Evolutionary conservation across 345 rosid genomes (phyloP).

Genomic region (Rhodomyrtus tomentosa): DNA sequence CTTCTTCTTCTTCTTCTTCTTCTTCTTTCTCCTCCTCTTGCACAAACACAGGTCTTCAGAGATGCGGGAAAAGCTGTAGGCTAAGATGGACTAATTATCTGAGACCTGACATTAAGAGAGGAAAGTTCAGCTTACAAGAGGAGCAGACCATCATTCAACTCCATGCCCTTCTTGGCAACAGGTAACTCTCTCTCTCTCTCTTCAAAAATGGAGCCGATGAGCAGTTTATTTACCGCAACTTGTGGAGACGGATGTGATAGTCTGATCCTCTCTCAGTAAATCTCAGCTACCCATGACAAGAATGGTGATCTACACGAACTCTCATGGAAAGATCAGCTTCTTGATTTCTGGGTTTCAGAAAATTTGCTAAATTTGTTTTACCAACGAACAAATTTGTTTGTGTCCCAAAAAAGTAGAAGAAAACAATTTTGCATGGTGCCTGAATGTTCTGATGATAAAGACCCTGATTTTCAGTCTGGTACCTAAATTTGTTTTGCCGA

Average conservation of each 20-base stretch:
- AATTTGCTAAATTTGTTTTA: neutral
- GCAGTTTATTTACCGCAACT: neutral
- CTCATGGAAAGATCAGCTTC: neutral
- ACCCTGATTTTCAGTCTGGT: neutral
- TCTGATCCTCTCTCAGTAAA: neutral
- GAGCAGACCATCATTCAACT: constrained; percentile 96
- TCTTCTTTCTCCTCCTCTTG: neutral
- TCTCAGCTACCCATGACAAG: neutral
- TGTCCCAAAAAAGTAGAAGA: neutral
- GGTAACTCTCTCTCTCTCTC: constrained; percentile 20
- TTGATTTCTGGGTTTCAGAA: neutral
- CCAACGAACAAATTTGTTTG: neutral
- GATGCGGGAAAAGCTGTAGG: constrained; percentile 94
- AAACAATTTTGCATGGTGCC: neutral
- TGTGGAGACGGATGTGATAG: neutral
- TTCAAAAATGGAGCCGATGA: neutral
- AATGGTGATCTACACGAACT: neutral
- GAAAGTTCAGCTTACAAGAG: constrained; percentile 82
- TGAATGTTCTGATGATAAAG: neutral
- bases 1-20: neutral
- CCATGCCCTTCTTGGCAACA: constrained; percentile 90
- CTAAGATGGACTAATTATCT: constrained; percentile 95
- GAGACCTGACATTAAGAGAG: constrained; percentile 89
- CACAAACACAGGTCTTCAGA: constrained; percentile 47
- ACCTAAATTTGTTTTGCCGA: neutral